Evolutionary conservation across 768 basidiomycete genomes (phyloP), one percentile per base, ranked within the genome.

Genomic region (Trametes cinnabarina): DNA sequence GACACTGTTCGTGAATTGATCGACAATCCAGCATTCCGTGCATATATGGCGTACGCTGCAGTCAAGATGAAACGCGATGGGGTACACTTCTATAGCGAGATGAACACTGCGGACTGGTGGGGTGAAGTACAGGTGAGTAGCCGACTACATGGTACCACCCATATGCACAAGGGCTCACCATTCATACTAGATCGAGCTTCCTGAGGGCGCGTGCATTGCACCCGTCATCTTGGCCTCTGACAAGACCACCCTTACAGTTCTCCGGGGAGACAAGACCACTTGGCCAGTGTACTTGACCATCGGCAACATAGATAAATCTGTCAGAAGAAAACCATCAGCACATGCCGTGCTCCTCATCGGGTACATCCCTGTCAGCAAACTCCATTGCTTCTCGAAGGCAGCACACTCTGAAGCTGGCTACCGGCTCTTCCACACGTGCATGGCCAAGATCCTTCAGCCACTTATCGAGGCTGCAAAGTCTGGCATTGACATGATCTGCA

Each of bases 181-280:
- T 3, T 14, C 2, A 20, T 28, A 19, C 28, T 20, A 52, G 51
- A 22, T 23, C 4, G 28, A 30, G 22, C 41, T 52, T 19, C 51
- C 52, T 12, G 20, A 28, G 0, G 44, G 2, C 66, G 79, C 41
- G 35, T 65, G 46, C 0, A 55, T 57, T 3, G 63, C 75, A 0
- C 79, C 79, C 0, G 47, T 83, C 5, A 79, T 82, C 19, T 63
- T 82, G 2, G 72, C 77, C 0, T 72, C 77, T 0, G 78, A 82
- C 65, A 81, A 80, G 48, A 81, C 77, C 0, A 68, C 73, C 50
- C 59, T 80, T 0, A 76, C 76, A 0, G 57, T 65, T 0, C 77
- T 80, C 54, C 60, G 67, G 7, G 66, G 69, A 0, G 73, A 77
- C 55, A 78, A 80, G 57, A 51, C 51, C 8, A 71, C 71, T 3